A percentile compares a stretch with the other conserved stretches of the same genome.
phyloP scores from a whole-genome alignment of 2,329 filamentous ascomycete genomes.

The Epichloe brachyelytri region DNA sequence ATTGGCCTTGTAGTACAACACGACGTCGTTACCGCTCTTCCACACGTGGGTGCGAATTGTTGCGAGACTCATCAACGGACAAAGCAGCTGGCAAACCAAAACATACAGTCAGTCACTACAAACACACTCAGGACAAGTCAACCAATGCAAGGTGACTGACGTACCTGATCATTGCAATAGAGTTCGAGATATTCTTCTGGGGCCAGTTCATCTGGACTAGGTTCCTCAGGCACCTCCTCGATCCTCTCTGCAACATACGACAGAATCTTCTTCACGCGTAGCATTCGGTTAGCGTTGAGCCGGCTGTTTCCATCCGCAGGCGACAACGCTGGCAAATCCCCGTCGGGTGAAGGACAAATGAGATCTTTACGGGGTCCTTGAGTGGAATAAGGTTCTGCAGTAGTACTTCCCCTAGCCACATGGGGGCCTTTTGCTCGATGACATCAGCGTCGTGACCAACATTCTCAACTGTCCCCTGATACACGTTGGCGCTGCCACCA shows the following conservation, averaged over 20 bases:
- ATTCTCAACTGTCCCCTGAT: constrained; percentile 73
- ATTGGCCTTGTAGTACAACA: constrained; percentile 84
- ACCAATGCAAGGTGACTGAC: constrained; percentile 15
- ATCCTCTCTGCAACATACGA: constrained; percentile 87
- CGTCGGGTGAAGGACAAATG: constrained; percentile 76
- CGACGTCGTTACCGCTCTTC: constrained; percentile 87
- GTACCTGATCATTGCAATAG: constrained; percentile 84
- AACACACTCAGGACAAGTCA: not conserved
- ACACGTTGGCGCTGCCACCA: constrained; percentile 69
- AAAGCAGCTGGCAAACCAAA: constrained; percentile 39
- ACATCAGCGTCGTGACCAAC: constrained; percentile 66
- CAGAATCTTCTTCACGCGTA: constrained; percentile 87
- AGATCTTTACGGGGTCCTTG: constrained; percentile 95
- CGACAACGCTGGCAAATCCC: constrained; percentile 60
- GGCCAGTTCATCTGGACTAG: constrained; percentile 47
- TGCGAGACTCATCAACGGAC: constrained; percentile 80
- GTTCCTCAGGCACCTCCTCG: constrained; percentile 52
- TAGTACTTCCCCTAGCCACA: constrained; percentile 85
- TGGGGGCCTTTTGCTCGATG: constrained; percentile 75
- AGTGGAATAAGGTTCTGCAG: constrained; percentile 67
- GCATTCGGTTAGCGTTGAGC: constrained; percentile 92
- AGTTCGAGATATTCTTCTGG: constrained; percentile 92
- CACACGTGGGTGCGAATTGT: constrained; percentile 86
- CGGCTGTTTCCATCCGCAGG: constrained; percentile 72
- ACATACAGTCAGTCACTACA: constrained; percentile 4